Conservation (phyloP, 495 filamentous ascomycete species). For the Mycothermus thermophilus region DNA sequence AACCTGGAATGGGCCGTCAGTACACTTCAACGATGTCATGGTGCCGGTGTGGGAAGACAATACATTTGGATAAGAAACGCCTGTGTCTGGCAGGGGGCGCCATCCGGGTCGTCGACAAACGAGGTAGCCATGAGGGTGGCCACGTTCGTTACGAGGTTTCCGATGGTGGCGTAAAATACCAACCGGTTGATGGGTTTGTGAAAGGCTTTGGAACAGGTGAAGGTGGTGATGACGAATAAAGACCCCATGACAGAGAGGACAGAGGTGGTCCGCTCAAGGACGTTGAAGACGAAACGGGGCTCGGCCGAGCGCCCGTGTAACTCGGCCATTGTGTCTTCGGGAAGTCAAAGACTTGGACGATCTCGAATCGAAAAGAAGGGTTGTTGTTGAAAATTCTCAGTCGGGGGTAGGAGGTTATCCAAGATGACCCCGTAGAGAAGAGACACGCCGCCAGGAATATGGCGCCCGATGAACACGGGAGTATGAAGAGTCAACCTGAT, state of each 20-base stretch:
- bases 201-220: constrained; percentile 44
- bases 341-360: too few species aligned
- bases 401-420: too few species aligned
- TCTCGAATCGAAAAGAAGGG: too few species aligned
- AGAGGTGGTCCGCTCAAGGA: constrained; percentile 54
- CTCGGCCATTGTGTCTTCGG: background rate
- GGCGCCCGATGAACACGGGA: too few species aligned
- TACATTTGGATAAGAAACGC: constrained; percentile 61
- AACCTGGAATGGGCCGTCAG: constrained; percentile 39
- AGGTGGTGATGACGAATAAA: constrained; percentile 60
- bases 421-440: too few species aligned
- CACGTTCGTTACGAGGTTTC: constrained; percentile 69
- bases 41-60: constrained; percentile 4
- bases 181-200: constrained; percentile 72
- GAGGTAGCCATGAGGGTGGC: constrained; percentile 58
- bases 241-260: constrained; percentile 59
- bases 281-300: constrained; percentile 32
- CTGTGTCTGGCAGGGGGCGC: constrained; percentile 58
- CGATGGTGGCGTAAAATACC: constrained; percentile 73
- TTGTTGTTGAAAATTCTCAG: too few species aligned
- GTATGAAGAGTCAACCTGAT: too few species aligned
- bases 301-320: background rate
- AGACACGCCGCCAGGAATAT: too few species aligned
- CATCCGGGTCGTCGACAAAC: constrained; percentile 32
- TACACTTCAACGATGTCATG: background rate